phyloP scores from a whole-genome alignment of 1,139 yeast species.

The Suhomyces wounanorum region DNA sequence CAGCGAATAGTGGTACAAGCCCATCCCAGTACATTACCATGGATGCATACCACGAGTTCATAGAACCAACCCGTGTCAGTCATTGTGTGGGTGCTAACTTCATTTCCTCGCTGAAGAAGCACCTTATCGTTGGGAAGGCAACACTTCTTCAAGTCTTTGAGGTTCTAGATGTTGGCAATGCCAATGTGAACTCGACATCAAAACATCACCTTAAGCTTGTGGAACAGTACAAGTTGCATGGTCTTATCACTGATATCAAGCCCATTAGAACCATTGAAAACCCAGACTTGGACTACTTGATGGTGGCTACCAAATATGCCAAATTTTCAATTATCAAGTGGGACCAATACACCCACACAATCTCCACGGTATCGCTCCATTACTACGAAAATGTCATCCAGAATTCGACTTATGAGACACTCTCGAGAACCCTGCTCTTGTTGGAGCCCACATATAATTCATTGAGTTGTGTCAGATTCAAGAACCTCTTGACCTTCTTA shows the following conservation, averaged over 20 bases:
- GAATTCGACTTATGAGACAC: slow-evolving; percentile 50
- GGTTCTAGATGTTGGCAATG: slow-evolving; percentile 30
- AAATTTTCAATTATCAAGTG: slow-evolving; percentile 77
- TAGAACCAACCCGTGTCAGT: slow-evolving; percentile 76
- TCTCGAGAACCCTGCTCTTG: slow-evolving; percentile 50
- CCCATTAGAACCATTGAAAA: slow-evolving; percentile 54
- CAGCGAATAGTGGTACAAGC: not conserved
- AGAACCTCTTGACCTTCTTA: slow-evolving; percentile 72
- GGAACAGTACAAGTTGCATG: slow-evolving; percentile 71
- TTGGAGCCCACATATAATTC: slow-evolving; percentile 64
- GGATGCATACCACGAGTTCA: slow-evolving; percentile 83
- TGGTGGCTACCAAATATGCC: slow-evolving; percentile 72
- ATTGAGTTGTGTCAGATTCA: slow-evolving; percentile 66
- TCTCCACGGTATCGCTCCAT: slow-evolving; percentile 79
- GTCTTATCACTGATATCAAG: slow-evolving; percentile 62
- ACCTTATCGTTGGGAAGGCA: slow-evolving; percentile 72
- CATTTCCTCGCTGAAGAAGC: slow-evolving; percentile 49
- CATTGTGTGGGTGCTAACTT: slow-evolving; percentile 66
- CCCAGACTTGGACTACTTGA: slow-evolving; percentile 56
- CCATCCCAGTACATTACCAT: slow-evolving; percentile 31
- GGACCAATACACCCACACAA: slow-evolving; percentile 53
- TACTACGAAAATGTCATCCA: slow-evolving; percentile 75
- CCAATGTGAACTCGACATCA: slow-evolving; percentile 21
- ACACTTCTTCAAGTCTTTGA: slow-evolving; percentile 70
- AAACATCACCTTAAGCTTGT: slow-evolving; percentile 51